A percentile compares a stretch with the other conserved stretches of the same genome.
These are phyloP conservation scores for Sergeia podlipaevii DNA, from an alignment of 208 protist genomes.

Conservation along the genomic window DNA sequence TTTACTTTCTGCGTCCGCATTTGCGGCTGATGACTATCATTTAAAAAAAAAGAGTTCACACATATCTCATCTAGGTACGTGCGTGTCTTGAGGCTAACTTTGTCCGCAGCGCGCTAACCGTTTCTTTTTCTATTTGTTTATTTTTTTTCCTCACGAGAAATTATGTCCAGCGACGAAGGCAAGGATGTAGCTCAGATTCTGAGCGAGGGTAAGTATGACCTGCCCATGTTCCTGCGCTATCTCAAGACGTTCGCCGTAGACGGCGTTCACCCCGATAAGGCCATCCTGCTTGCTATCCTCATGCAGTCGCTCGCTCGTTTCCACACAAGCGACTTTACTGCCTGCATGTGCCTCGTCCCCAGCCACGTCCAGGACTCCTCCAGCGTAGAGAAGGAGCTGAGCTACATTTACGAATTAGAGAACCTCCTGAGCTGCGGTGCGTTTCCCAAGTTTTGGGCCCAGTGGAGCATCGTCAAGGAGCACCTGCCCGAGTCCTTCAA, in stretches of 20 bases:
- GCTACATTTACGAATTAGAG: slow-evolving; percentile 85
- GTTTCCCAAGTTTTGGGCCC: slow-evolving; percentile 77
- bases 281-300: slow-evolving; percentile 70
- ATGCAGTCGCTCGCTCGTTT: slow-evolving; percentile 84
- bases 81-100: too few relatives aligned
- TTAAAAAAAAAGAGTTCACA: too few relatives aligned
- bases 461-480: slow-evolving; percentile 62
- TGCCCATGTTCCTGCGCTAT: slow-evolving; percentile 77
- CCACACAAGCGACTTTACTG: slow-evolving; percentile 80
- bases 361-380: slow-evolving; percentile 75
- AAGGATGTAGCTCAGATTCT: slow-evolving; percentile 75
- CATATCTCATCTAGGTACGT: too few relatives aligned
- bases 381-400: slow-evolving; percentile 74
- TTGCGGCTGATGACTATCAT: too few relatives aligned
- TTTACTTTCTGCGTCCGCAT: too few relatives aligned
- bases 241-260: slow-evolving; percentile 61
- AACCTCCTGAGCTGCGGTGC: slow-evolving; percentile 81
- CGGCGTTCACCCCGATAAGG: slow-evolving; percentile 71
- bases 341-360: slow-evolving; percentile 82
- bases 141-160: slow-evolving; percentile 5
- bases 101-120: slow-evolving; percentile 1
- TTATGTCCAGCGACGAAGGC: slow-evolving; percentile 45
- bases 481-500: slow-evolving; percentile 67
- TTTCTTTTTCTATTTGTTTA: neutral
- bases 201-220: slow-evolving; percentile 77